Base-by-base conservation (phyloP, 164 flowering plant species). In the Paratinospora sagittata region DNA sequence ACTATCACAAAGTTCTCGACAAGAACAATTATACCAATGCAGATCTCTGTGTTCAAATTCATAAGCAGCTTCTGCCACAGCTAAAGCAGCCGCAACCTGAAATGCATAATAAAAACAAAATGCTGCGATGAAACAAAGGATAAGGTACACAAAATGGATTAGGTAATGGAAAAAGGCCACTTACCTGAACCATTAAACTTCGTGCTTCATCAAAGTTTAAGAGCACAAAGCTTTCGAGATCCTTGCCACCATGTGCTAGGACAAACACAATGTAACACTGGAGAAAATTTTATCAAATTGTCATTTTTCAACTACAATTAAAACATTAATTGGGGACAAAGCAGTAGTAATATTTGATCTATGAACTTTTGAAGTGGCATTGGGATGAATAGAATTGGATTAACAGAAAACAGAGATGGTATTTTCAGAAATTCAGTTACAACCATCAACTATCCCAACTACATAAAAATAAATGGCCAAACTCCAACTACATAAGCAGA, bases 21-120 rank as follows among this genome's bases (percentile, higher is more conserved):
- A n/a, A n/a, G 26, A 55, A 65, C 8, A 75, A 77, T 47, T 69
- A 61, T 16, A 93, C 98, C 99, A 96, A 82, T 96, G 97, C 60
- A 93, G 80, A 82, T 96, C 98, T 49, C 97, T 85, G 76, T 93
- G 99, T 77, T 96, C 98, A 83, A 96, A 93, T 79, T 93, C 96
- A 75, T 76, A 91, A 16, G 93, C 93, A 64, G 88, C 88, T 84
- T 96, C 99, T 70, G 97, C 98, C 66, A 93, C 92, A 69, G 97
- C 98, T 78, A 93, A 78, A 36, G 87, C 95, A 73, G 85, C 84
- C 39, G 94, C 84, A 73, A 89, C 93, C 98, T 96, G 85, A n/a
- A n/a, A 72, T 65, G 12, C 13, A 57, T 5, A 62, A 65, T 49
- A 26, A 26, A 57, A 60, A 67, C 27, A 30, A 27, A 58, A 27